Evolutionary conservation across 306 rosid genomes (phyloP), one percentile per base, ranked within the genome.

Genomic region (Trichosanthes truncata): DNA sequence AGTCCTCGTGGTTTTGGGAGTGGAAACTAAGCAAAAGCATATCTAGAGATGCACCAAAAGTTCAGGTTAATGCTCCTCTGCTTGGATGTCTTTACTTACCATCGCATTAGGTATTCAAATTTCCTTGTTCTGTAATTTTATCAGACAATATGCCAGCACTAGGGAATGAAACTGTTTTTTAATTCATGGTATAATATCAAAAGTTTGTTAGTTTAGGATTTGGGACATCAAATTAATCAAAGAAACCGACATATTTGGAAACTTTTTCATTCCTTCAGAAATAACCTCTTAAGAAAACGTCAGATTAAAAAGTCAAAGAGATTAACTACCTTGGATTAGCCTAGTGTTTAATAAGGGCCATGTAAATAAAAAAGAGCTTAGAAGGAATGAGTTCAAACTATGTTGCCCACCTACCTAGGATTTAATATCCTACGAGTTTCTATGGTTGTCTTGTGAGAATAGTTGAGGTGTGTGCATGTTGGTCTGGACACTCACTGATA

Each of bases 1-100:
- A 52, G 86, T 79, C 96, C 97, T 79, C 92, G 96, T 60, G 99
- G 97, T 67, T 92, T 95, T 57, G 99, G 97, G 84, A 82, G 85
- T 41, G 84, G 91, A 84, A 89, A 84, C 82, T 91, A 85, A 86
- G 56, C 53, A 38, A 35, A 52, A 55, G 25, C 31, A 35, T 56
- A 55, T 23, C 21, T 5, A 51, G 62, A 53, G 51, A 12, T 76
- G 12, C 29, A 35, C 38, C 20, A 3, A 18, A 33, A 55, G 20
- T 35, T 11, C 61, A n/a, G 66, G 33, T 76, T 18, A 35, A 76
- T 52, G 52, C 51, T 51, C 7, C 18, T 76, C 29, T 53, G 18
- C 67, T 76, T 55, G 43, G 18, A 74, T 46, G n/a, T 26, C 31
- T 36, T 33, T 76, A 76, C 46, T 52, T 75, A 12, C 48, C 59